Conservation (phyloP, 768 basidiomycete species). For the Termitomyces sp. region DNA sequence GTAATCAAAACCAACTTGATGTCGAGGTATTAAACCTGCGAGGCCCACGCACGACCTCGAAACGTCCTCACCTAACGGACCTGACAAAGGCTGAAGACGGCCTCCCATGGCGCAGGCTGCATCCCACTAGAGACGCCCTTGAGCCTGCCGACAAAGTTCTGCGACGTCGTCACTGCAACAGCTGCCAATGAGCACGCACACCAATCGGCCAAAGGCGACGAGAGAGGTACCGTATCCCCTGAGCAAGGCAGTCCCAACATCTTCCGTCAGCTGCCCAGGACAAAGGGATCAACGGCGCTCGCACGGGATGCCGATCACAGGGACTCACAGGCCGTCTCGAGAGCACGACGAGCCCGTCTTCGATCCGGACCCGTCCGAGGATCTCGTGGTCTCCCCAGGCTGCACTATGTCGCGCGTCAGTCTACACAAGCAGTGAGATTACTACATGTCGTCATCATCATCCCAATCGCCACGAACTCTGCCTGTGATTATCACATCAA, state of each 20-base stretch:
- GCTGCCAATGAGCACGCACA: constrained; percentile 2
- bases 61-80: constrained; percentile 9
- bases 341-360: constrained; percentile 55
- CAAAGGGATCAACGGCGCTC: not conserved
- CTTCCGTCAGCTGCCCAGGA: constrained; percentile 16
- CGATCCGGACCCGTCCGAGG: constrained; percentile 50
- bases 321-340: constrained; percentile 44
- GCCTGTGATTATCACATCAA: constrained; percentile 50
- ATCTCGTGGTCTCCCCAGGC: constrained; percentile 57
- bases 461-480: constrained; percentile 28
- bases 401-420: constrained; percentile 36
- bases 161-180: constrained; percentile 38
- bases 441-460: not conserved
- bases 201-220: not conserved
- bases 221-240: constrained; percentile 44
- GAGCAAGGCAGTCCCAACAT: constrained; percentile 32
- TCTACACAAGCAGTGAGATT: constrained; percentile 24
- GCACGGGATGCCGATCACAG: not conserved
- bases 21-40: no score
- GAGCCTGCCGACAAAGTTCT: constrained; percentile 48
- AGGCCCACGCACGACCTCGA: not conserved
- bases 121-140: constrained; percentile 26
- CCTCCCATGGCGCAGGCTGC: constrained; percentile 40
- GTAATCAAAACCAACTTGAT: not conserved
- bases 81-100: constrained; percentile 47